These are phyloP conservation scores for Gossypium longicalyx DNA, from an alignment of 345 rosid species.

Conservation along the genomic window DNA sequence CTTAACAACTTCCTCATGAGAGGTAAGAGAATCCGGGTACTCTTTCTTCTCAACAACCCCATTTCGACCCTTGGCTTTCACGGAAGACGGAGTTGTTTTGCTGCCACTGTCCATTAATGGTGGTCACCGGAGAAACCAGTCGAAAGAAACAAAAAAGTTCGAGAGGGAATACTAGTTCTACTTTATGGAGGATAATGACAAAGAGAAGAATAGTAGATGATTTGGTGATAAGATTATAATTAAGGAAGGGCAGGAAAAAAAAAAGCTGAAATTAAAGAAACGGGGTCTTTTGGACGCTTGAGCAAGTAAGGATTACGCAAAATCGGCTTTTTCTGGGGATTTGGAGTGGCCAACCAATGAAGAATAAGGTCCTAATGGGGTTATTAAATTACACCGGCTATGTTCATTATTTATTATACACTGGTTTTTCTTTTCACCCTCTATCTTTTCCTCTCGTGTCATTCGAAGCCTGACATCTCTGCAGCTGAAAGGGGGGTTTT, in stretches of 20 bases:
- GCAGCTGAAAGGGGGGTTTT: slow-evolving; percentile 27
- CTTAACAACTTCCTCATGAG: slow-evolving; percentile 50
- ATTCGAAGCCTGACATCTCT: slow-evolving; percentile 39
- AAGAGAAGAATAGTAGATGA: slow-evolving; percentile 23
- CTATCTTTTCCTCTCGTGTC: slow-evolving; percentile 28
- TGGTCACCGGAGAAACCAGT: slow-evolving; percentile 19
- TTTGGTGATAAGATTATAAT: slow-evolving; percentile 41
- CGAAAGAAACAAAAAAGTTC: background rate
- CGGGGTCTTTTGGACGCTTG: slow-evolving; percentile 32
- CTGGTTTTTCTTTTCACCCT: background rate
- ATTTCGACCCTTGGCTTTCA: slow-evolving; percentile 21
- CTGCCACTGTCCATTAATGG: background rate
- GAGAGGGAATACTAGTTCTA: background rate
- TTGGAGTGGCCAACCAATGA: slow-evolving; percentile 25
- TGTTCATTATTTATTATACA: slow-evolving; percentile 28
- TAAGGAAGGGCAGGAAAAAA: slow-evolving; percentile 30
- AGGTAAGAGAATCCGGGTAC: slow-evolving; percentile 63
- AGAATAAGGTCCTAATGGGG: slow-evolving; percentile 1
- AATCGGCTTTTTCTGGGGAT: slow-evolving; percentile 56
- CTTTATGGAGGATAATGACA: slow-evolving; percentile 20
- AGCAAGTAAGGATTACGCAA: slow-evolving; percentile 56
- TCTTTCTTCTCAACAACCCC: slow-evolving; percentile 27
- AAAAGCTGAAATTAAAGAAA: slow-evolving; percentile 28
- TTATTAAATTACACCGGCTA: slow-evolving; percentile 22
- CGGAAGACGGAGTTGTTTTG: slow-evolving; percentile 40